Evolutionary conservation across 2,329 filamentous ascomycete genomes (phyloP).

Genomic region (Hymenotorrendiella dingleyae): DNA sequence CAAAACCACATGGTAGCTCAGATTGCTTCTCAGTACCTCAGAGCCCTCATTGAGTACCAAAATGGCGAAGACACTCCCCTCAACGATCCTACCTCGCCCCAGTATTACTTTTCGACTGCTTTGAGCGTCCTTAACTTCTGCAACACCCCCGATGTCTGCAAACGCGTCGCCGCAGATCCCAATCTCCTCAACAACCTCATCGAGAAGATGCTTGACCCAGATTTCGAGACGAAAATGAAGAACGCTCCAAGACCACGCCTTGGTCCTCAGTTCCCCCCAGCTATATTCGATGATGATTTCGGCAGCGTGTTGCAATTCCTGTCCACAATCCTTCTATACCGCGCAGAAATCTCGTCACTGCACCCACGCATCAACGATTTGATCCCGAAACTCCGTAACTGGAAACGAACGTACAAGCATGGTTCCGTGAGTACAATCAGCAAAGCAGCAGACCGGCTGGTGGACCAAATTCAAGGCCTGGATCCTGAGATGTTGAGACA

Average conservation of each 20-base stretch:
- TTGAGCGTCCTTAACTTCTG: constrained; percentile 21
- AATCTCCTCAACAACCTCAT: constrained; percentile 17
- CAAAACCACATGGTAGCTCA: constrained; percentile 20
- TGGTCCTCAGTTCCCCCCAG: constrained; percentile 6
- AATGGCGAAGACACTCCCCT: constrained; percentile 16
- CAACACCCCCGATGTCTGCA: constrained; percentile 19
- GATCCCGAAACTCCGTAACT: constrained; percentile 15
- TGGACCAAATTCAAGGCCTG: constrained; percentile 17
- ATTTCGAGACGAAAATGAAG: constrained; percentile 19
- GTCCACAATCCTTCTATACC: constrained; percentile 21
- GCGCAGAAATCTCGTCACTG: constrained; percentile 7
- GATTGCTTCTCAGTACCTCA: constrained; percentile 23
- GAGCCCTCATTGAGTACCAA: constrained; percentile 20
- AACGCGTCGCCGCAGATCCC: constrained; percentile 14
- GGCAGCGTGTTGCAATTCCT: constrained; percentile 24
- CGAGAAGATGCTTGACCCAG: constrained; percentile 17
- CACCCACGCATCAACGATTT: constrained; percentile 20
- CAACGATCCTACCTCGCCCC: constrained; percentile 13
- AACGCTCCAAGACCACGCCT: constrained; percentile 3
- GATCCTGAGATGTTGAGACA: constrained; percentile 9
- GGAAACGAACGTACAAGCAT: constrained; percentile 15
- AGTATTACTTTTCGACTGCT: constrained; percentile 22
- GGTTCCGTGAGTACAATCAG: constrained; percentile 16
- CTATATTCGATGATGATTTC: constrained; percentile 22
- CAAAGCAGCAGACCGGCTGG: constrained; percentile 17